These are phyloP conservation scores for Corylus heterophylla DNA, from an alignment of 306 rosid species.

Conservation along the genomic window DNA sequence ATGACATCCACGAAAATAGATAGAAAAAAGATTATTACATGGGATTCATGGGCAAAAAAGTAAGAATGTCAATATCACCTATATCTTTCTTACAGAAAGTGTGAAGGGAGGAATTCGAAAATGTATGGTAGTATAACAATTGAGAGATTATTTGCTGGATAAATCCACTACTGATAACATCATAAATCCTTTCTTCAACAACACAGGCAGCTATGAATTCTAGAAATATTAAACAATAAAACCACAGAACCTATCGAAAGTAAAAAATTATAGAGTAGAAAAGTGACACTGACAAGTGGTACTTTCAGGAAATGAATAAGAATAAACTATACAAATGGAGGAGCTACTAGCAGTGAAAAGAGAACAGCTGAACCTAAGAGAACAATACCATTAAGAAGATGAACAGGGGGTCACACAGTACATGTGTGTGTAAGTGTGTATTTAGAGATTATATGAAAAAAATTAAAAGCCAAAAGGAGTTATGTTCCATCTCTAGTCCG, in stretches of 20 bases:
- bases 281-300: neutral
- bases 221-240: neutral
- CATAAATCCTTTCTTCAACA: slow-evolving; percentile 8
- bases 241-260: neutral
- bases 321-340: neutral
- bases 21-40: neutral
- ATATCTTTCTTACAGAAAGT: neutral
- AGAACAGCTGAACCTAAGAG: neutral
- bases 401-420: neutral
- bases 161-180: neutral
- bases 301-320: neutral
- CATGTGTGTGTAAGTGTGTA: neutral
- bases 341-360: neutral
- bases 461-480: neutral
- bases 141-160: neutral
- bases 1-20: neutral
- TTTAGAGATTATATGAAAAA: neutral
- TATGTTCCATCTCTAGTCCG: too few species aligned
- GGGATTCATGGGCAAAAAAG: neutral
- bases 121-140: neutral
- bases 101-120: neutral
- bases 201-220: neutral
- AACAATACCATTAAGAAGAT: neutral
- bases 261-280: neutral
- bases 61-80: neutral